These are phyloP conservation scores for Stellera chamaejasme DNA, from an alignment of 345 rosid genomes.

Conservation along the genomic window DNA sequence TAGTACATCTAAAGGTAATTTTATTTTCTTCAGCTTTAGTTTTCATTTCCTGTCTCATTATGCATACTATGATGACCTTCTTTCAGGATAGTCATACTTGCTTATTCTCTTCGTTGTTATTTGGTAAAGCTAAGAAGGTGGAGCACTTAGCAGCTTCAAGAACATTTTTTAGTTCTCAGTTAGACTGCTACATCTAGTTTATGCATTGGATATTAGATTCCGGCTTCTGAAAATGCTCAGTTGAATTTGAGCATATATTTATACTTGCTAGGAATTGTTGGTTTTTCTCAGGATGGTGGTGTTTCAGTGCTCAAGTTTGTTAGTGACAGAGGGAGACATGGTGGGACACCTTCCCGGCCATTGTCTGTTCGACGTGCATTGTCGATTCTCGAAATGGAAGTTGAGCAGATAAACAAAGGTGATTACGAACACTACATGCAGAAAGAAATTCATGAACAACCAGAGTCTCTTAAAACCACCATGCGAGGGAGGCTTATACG, in stretches of 20 bases:
- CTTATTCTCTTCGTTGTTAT: no score
- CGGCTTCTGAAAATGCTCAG: background rate
- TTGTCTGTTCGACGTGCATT: slow-evolving; percentile 94
- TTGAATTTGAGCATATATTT: background rate
- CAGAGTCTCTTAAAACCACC: slow-evolving; percentile 89
- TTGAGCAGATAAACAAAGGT: slow-evolving; percentile 95
- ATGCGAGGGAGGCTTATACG: slow-evolving; percentile 96
- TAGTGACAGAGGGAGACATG: slow-evolving; percentile 46
- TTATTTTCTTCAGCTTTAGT: background rate
- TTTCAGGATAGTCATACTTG: no score
- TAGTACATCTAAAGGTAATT: slow-evolving; percentile 76
- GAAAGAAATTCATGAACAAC: slow-evolving; percentile 98
- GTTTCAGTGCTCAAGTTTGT: slow-evolving; percentile 76
- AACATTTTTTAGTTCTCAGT: background rate
- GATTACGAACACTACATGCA: slow-evolving; percentile 91
- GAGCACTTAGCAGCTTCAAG: no score
- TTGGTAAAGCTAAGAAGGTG: no score
- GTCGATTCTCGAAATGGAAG: slow-evolving; percentile 92
- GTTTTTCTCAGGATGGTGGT: slow-evolving; percentile 74
- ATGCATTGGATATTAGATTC: background rate
- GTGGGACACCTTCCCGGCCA: slow-evolving; percentile 45
- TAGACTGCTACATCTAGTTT: background rate
- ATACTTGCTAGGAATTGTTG: slow-evolving; percentile 2
- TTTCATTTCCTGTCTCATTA: background rate
- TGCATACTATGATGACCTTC: no score